These are phyloP conservation scores for Arabidopsis arenosa DNA, from an alignment of 345 rosid species.

Conservation along the genomic window DNA sequence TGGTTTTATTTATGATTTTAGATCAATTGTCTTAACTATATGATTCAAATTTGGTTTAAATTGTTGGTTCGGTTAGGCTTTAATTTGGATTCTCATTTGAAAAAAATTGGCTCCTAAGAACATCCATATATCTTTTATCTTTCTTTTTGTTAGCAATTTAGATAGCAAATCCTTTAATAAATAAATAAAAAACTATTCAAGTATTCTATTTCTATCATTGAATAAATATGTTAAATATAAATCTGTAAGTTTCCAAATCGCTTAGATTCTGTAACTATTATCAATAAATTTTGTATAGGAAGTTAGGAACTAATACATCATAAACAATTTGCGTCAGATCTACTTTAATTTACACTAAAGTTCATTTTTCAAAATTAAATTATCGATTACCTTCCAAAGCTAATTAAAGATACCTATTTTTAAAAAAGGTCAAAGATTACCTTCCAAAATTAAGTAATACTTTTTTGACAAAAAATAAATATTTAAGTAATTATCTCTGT, in stretches of 20 bases:
- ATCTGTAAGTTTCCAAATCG: neutral
- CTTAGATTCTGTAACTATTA: neutral
- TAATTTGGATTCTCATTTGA: neutral
- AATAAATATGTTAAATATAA: neutral
- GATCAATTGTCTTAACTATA: neutral
- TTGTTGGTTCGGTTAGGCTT: neutral
- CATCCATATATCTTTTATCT: too few species aligned
- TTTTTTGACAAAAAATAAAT: neutral
- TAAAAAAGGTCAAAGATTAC: neutral
- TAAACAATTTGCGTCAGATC: too few species aligned
- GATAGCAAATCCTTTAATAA: neutral
- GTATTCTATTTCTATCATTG: neutral
- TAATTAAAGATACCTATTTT: neutral
- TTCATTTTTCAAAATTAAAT: neutral
- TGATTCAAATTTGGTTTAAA: neutral
- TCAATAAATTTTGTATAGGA: neutral
- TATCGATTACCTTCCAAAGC: conserved; percentile 7
- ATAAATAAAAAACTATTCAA: neutral
- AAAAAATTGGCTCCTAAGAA: neutral
- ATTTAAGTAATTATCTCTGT: neutral
- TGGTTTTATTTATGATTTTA: neutral
- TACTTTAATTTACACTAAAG: too few species aligned
- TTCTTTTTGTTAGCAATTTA: neutral
- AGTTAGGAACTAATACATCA: neutral
- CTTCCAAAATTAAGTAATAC: neutral